phyloP scores from a whole-genome alignment of 352 stramenopile species.

The Hyaloperonospora brassicae region DNA sequence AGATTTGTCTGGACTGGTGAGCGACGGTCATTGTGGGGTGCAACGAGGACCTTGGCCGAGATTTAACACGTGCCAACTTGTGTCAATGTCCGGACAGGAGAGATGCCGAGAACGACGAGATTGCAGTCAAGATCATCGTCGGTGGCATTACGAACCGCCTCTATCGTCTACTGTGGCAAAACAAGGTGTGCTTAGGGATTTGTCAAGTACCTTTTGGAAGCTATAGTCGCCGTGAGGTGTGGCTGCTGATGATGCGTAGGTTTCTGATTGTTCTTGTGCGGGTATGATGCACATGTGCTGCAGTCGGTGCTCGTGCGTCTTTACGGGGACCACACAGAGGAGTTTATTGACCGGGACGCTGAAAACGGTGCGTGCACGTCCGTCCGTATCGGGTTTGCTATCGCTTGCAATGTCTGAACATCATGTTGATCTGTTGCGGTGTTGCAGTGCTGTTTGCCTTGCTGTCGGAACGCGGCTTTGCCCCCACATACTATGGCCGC shows the following conservation, averaged over 20 bases:
- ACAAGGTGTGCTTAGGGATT: slow-evolving; percentile 28
- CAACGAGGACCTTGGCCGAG: background rate
- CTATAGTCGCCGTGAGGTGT: background rate
- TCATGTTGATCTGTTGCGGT: slow-evolving; percentile 9
- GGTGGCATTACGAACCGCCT: slow-evolving; percentile 92
- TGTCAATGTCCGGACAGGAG: slow-evolving; percentile 24
- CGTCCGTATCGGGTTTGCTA: no score
- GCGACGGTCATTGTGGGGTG: background rate
- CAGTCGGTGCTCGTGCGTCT: slow-evolving; percentile 84
- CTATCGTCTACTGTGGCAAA: slow-evolving; percentile 73
- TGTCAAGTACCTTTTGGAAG: background rate
- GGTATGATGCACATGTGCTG: background rate
- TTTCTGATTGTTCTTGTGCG: background rate
- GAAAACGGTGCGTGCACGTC: slow-evolving; percentile 84
- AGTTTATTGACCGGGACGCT: slow-evolving; percentile 87
- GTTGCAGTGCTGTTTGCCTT: slow-evolving; percentile 72
- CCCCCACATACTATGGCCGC: slow-evolving; percentile 82
- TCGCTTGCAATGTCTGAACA: no score
- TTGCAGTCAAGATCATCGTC: slow-evolving; percentile 77
- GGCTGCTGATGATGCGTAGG: background rate
- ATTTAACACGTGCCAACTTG: background rate
- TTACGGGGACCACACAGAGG: slow-evolving; percentile 90
- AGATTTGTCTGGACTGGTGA: slow-evolving; percentile 62
- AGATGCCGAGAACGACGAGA: slow-evolving; percentile 45
- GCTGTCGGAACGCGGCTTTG: slow-evolving; percentile 76